Evolutionary conservation across 2,329 filamentous ascomycete genomes (phyloP), one percentile per base, ranked within the genome.

Genomic region (Phoma sp.): DNA sequence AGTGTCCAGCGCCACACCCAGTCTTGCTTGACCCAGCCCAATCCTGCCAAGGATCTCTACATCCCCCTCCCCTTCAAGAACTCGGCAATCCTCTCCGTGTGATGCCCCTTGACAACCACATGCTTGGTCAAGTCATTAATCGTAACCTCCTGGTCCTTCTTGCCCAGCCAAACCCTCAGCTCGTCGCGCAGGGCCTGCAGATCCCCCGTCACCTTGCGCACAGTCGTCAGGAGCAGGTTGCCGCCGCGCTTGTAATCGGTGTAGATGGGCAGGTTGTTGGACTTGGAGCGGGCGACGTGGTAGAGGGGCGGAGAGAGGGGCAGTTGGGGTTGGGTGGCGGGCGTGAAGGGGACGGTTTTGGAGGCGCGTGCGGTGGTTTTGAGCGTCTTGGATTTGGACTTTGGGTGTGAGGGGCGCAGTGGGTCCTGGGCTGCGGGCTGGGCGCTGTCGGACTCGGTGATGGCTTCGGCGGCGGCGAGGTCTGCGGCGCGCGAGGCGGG

Each of bases 141-240:
- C 60, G 74, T 78, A 37, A 88, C 79, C 6, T 86, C 78, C 13
- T 83, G 78, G 44, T 81, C 71, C 22, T 82, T 76, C 37, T 94
- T 69, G 1, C 80, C 76, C 57, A 96, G 74, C 10, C 81, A 82
- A 19, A 77, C 70, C 33, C 81, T 77, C 52, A 98, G 72, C 64
- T 92, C 88, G 32, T 82, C 75, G 58, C 85, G 81, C 61, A 98
- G 73, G 3, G 80, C 83, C 29, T 79, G 75, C 44, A 86, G 69
- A 72, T 96, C 84, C 15, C 95, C 95, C 53, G 91, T 86, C 44
- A 94, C 83, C 76, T 90, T 92, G 74, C 92, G 89, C 51, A 99
- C 78, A 52, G 85, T 76, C 5, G 94, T 96, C 67, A 90, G 77
- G 67, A 87, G 85, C 70, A 87, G 82, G 62, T 90, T 95, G 13